Percentiles rank a stretch among this genome's conserved stretches.
These are phyloP conservation scores for Ustilago esculenta DNA, from an alignment of 1,284 basidiomycete genomes.

Conservation along the genomic window DNA sequence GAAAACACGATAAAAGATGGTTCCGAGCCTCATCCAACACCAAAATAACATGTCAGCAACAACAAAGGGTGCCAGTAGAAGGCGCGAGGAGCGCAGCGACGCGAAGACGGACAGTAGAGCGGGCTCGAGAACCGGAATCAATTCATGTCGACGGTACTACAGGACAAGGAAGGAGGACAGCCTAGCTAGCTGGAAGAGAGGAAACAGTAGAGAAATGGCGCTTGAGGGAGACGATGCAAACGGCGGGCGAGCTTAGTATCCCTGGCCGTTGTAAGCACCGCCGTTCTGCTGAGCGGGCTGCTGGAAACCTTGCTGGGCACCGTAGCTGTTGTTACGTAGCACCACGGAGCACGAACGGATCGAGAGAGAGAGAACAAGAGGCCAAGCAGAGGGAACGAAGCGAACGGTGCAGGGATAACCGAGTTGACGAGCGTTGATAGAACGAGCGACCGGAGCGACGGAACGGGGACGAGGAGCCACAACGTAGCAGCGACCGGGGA, in stretches of 20 bases:
- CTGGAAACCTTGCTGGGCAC: slow-evolving; percentile 43
- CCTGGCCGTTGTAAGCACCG: slow-evolving; percentile 42
- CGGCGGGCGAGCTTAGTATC: slow-evolving; percentile 37
- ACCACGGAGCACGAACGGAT: not conserved
- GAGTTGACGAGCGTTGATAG: slow-evolving; percentile 11
- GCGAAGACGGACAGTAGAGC: too few species aligned
- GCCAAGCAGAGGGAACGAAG: not conserved
- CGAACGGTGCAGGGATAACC: not conserved
- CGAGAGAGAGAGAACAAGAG: slow-evolving; percentile 4
- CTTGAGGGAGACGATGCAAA: slow-evolving; percentile 2
- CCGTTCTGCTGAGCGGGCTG: slow-evolving; percentile 46
- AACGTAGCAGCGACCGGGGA: slow-evolving; percentile 3
- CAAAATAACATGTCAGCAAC: too few species aligned
- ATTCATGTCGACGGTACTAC: slow-evolving; percentile 28
- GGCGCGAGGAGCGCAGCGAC: too few species aligned
- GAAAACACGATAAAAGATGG: not conserved
- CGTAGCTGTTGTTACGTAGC: slow-evolving; percentile 26
- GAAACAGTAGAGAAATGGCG: not conserved
- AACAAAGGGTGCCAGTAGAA: too few species aligned
- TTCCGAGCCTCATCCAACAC: too few species aligned
- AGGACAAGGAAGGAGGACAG: too few species aligned
- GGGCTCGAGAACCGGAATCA: slow-evolving; percentile 17
- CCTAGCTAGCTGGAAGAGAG: too few species aligned
- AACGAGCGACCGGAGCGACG: not conserved
- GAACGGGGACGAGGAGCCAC: slow-evolving; percentile 5